phyloP scores from a whole-genome alignment of 2,329 filamentous ascomycete species.

The Alternaria novae-zelandiae region DNA sequence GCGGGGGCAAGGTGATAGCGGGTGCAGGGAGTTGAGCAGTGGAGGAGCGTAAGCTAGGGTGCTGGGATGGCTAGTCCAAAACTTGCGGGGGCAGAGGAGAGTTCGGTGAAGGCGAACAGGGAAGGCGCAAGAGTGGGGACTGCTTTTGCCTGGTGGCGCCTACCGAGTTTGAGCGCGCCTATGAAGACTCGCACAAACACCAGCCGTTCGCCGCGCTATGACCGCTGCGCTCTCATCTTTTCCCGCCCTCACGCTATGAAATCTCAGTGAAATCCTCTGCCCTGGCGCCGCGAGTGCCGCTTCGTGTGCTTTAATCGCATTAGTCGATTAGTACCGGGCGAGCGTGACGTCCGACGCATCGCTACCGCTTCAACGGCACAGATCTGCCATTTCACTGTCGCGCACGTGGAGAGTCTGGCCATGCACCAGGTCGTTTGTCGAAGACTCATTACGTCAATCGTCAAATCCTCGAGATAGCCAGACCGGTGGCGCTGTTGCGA shows the following conservation, averaged over 20 bases:
- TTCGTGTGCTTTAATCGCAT: neutral
- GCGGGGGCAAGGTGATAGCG: constrained; percentile 12
- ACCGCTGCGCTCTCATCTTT: constrained; percentile 15
- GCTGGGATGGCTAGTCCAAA: constrained; percentile 10
- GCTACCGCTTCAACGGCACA: neutral
- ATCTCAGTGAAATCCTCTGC: constrained; percentile 19
- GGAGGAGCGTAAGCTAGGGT: constrained; percentile 2
- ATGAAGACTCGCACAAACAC: constrained; percentile 16
- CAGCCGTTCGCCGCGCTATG: constrained; percentile 16
- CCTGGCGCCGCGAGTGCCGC: constrained; percentile 14
- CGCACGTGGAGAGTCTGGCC: neutral
- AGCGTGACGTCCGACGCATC: constrained; percentile 7
- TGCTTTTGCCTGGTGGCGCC: constrained; percentile 10
- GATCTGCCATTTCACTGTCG: neutral
- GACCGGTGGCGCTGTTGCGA: neutral
- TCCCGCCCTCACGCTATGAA: constrained; percentile 9
- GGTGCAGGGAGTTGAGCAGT: constrained; percentile 5
- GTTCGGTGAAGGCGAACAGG: constrained; percentile 23
- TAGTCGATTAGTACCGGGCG: constrained; percentile 1
- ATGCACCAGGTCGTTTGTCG: neutral
- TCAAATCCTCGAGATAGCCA: neutral
- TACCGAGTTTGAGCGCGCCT: constrained; percentile 19
- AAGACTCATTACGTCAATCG: neutral
- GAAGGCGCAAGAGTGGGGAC: constrained; percentile 9
- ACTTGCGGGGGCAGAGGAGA: constrained; percentile 24